phyloP scores from a whole-genome alignment of 176 grass and related monocot genomes.

The Eremochloa ophiuroides region DNA sequence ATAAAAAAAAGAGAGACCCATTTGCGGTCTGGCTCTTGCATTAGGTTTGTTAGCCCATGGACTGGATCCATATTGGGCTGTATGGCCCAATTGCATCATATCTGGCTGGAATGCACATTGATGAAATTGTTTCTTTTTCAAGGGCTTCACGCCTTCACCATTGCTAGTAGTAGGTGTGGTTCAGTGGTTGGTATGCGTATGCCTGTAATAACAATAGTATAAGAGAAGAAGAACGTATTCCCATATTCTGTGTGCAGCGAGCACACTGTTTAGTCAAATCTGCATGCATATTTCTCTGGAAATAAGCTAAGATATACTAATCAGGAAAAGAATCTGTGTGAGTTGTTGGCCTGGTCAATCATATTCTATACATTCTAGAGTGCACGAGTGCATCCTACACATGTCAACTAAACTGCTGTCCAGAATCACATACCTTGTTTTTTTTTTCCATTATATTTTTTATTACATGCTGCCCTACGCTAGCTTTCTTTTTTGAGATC shows the following conservation, averaged over 20 bases:
- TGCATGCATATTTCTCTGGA: not conserved
- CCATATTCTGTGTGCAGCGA: slow-evolving; percentile 1
- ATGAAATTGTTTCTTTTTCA: not conserved
- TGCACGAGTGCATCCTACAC: not conserved
- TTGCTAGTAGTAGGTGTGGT: not conserved
- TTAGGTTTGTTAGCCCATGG: not conserved
- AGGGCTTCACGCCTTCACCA: not conserved
- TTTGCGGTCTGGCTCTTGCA: not conserved
- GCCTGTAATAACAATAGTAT: not conserved
- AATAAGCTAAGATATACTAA: not conserved
- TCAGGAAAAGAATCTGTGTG: not conserved
- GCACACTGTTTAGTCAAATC: not conserved
- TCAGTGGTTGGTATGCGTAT: not conserved
- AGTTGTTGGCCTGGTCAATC: no score
- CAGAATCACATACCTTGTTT: not conserved
- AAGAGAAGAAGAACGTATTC: no score
- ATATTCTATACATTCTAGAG: no score
- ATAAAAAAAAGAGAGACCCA: no score
- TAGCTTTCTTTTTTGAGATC: not conserved
- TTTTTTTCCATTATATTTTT: not conserved
- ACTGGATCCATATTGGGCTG: not conserved
- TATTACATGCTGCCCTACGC: not conserved
- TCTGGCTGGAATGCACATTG: not conserved
- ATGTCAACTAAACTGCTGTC: not conserved
- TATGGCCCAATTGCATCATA: not conserved